Base-by-base conservation (phyloP, 148 eudicot species). In the Vaccinium macrocarpon region DNA sequence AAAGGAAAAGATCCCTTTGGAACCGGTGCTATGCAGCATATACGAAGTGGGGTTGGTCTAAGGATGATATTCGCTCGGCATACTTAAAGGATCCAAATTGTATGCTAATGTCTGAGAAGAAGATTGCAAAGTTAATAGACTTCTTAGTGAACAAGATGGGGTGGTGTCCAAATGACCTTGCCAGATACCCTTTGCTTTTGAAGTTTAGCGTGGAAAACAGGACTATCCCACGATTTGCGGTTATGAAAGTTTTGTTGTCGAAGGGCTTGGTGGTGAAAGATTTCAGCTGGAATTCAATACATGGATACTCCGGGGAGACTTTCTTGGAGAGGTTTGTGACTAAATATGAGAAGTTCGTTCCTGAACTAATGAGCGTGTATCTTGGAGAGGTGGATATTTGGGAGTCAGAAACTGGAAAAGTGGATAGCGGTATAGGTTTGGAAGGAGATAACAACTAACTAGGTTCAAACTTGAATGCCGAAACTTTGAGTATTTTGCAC, bases 301-400 rank as follows among this genome's bases (percentile, higher is more conserved):
- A 4, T 61, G 0, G 3, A 10, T 9, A 61, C n/a, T 8, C 25
- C n/a, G 12, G 8, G 68, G 68, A 21, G 68, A 2, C 27, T 61
- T 61, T 61, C 68, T n/a, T 61, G 68, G 68, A 61, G 68, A 61
- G 18, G 68, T 61, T n/a, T 21, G 68, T 61, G 68, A 61, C 68
- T 61, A 61, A n/a, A 61, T 61, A 61, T 12, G 68, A 61, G 68
- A 21, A 61, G 12, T 25, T 21, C 7, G 68, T 61, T 61, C 68
- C 68, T 61, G 68, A 61, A 61, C 68, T 61, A 8, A 61, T 61
- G 27, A 61, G 68, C 68, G 68, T 61, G 68, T 61, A 61, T n/a
- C 68, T 6, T 61, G 68, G 68, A 61, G 68, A 61, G 68, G 68
- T 61, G 25, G 68, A 61, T 61, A 21, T 61, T 61, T 61, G 68